Percentiles rank a stretch among this genome's conserved stretches.
Conservation (phyloP, 768 basidiomycete species). For the Tulasnella sp. region DNA sequence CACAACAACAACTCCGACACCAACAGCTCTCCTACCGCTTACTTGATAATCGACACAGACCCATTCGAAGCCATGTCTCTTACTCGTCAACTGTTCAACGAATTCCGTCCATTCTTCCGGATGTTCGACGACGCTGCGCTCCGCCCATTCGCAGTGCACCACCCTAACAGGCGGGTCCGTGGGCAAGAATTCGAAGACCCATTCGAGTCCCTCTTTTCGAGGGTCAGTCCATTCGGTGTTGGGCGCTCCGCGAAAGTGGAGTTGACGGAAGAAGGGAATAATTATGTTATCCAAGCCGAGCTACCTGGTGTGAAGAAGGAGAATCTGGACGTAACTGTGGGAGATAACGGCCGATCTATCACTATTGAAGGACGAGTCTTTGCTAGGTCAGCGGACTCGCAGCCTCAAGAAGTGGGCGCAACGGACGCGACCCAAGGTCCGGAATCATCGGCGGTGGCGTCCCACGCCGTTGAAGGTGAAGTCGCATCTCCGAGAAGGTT, state of each 20-base stretch:
- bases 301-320: constrained; percentile 24
- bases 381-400: neutral
- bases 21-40: neutral
- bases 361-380: constrained; percentile 18
- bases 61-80: constrained; percentile 16
- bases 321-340: constrained; percentile 20
- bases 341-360: constrained; percentile 21
- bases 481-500: neutral
- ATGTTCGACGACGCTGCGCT: constrained; percentile 12
- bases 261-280: constrained; percentile 5
- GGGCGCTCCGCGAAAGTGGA: constrained; percentile 10
- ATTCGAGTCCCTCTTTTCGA: constrained; percentile 1
- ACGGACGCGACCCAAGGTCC: neutral
- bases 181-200: neutral
- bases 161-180: neutral
- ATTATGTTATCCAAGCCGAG: constrained; percentile 22
- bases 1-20: neutral
- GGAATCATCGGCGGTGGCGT: neutral
- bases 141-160: neutral
- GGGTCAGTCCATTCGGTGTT: neutral
- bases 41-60: constrained; percentile 14
- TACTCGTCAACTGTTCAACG: constrained; percentile 17
- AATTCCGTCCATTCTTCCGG: constrained; percentile 22
- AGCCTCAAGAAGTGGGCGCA: neutral
- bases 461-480: constrained; percentile 4